phyloP scores from a whole-genome alignment of 768 basidiomycete species.

The Tylopilus intermedius region DNA sequence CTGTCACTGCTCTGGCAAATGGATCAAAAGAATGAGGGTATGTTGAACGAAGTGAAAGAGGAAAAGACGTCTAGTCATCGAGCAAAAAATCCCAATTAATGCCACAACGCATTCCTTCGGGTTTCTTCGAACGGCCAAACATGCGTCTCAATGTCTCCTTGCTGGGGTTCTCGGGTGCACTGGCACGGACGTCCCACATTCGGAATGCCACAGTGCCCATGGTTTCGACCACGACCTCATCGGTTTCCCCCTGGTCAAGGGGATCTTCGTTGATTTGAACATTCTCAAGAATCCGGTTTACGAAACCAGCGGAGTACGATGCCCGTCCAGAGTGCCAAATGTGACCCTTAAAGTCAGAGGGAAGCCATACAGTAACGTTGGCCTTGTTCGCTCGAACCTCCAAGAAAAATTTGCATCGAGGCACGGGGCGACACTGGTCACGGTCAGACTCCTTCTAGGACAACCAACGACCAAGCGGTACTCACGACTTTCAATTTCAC shows the following conservation, averaged over 20 bases:
- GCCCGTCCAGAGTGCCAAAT: constrained; percentile 52
- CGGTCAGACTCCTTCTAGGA: not conserved
- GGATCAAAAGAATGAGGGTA: constrained; percentile 3
- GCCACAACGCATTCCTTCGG: constrained; percentile 37
- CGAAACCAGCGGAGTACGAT: constrained; percentile 66
- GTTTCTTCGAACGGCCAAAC: constrained; percentile 53
- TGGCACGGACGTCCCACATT: constrained; percentile 74
- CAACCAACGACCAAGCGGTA: constrained; percentile 14
- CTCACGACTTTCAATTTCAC: constrained; percentile 73
- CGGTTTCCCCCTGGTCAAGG: constrained; percentile 38
- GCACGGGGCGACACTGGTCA: constrained; percentile 52
- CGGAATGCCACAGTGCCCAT: constrained; percentile 58
- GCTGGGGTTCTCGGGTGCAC: constrained; percentile 56
- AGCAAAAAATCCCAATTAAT: constrained; percentile 81
- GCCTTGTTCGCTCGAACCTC: constrained; percentile 63
- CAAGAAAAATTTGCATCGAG: constrained; percentile 55
- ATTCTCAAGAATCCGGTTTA: constrained; percentile 59
- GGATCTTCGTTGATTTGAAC: constrained; percentile 44
- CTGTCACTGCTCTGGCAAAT: constrained; percentile 9
- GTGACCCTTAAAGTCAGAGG: constrained; percentile 71
- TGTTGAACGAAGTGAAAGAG: constrained; percentile 12
- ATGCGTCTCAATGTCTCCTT: constrained; percentile 62
- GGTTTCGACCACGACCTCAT: constrained; percentile 63
- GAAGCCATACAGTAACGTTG: constrained; percentile 71
- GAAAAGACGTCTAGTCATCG: constrained; percentile 45